These are phyloP conservation scores for Samsoniella hepiali DNA, from an alignment of 2,329 filamentous ascomycete species.

Conservation along the genomic window DNA sequence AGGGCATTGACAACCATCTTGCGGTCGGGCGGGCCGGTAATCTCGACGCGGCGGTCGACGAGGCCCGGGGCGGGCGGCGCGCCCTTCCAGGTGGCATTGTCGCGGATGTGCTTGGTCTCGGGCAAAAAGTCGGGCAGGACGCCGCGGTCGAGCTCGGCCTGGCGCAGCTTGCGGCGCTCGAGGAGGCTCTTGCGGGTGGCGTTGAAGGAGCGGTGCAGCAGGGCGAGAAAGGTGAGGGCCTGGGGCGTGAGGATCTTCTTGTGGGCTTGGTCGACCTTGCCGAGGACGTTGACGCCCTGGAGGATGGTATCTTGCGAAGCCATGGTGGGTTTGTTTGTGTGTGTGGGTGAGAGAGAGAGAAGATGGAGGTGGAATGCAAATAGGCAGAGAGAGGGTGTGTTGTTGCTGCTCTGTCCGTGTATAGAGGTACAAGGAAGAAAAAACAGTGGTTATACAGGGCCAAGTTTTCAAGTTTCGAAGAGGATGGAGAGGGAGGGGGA, in stretches of 20 bases:
- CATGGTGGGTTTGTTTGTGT: constrained; percentile 46
- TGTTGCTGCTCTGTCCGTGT: background rate
- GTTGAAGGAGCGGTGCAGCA: constrained; percentile 95
- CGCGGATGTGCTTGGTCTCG: constrained; percentile 92
- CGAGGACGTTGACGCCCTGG: constrained; percentile 83
- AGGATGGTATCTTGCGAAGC: constrained; percentile 64
- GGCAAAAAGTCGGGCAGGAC: constrained; percentile 88
- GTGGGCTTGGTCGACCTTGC: constrained; percentile 71
- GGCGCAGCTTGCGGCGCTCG: constrained; percentile 79
- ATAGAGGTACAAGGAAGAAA: background rate
- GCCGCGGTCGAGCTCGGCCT: constrained; percentile 90
- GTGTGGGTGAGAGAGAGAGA: background rate
- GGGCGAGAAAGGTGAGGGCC: constrained; percentile 85
- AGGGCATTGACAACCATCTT: constrained; percentile 99
- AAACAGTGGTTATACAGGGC: background rate
- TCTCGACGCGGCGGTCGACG: constrained; percentile 91
- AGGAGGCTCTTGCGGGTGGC: constrained; percentile 81
- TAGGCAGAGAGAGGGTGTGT: too few relatives aligned
- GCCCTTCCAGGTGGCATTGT: constrained; percentile 90
- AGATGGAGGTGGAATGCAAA: too few relatives aligned
- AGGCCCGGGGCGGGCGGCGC: constrained; percentile 88
- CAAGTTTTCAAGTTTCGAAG: background rate
- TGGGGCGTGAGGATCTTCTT: constrained; percentile 90
- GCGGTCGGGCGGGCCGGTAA: constrained; percentile 92
- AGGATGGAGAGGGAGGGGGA: constrained; percentile 1